Base-by-base conservation (phyloP, 345 rosid species). In the Gossypioides kirkii region DNA sequence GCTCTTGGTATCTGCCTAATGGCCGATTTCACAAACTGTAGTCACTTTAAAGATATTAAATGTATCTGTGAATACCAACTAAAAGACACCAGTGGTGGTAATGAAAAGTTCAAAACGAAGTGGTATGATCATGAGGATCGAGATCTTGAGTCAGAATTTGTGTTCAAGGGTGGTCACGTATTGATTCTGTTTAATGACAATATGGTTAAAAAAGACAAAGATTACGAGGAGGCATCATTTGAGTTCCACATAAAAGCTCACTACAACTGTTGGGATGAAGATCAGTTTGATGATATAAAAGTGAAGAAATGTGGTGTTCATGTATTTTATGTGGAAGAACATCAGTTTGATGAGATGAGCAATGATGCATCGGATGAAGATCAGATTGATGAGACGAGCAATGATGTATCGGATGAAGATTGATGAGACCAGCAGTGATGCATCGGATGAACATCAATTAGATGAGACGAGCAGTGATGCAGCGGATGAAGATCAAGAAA, bases 81-180 rank as follows among this genome's bases (percentile, higher is more conserved):
- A 10, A 52, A 8, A 16, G 22, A 10, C 55, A 4, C 18, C 0
- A 22, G 7, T 6, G 55, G 20, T 16, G 2, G 0, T 52, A 17
- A n/a, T 52, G 20, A 52, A 1, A 52, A 52, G 1, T n/a, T 52
- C 10, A 17, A 52, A 52, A 16, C 9, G 17, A 9, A 52, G 0
- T 52, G 18, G 18, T 17, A n/a, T n/a, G n/a, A n/a, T n/a, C n/a
- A n/a, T n/a, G n/a, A n/a, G n/a, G n/a, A n/a, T n/a, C n/a, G n/a
- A n/a, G n/a, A n/a, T n/a, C n/a, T 52, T 52, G 17, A 47, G 52
- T 52, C 20, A 0, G 55, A 17, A 52, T 16, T 17, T 18, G 20
- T 2, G 52, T 14, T 1, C n/a, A 47, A 72, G 1, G 83, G 88
- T 68, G 11, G 26, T 25, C 75, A 22, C 1, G 4, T 56, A 14